Conservation (phyloP, 805 yeast genomes). For the Blastobotrys muscicola region DNA sequence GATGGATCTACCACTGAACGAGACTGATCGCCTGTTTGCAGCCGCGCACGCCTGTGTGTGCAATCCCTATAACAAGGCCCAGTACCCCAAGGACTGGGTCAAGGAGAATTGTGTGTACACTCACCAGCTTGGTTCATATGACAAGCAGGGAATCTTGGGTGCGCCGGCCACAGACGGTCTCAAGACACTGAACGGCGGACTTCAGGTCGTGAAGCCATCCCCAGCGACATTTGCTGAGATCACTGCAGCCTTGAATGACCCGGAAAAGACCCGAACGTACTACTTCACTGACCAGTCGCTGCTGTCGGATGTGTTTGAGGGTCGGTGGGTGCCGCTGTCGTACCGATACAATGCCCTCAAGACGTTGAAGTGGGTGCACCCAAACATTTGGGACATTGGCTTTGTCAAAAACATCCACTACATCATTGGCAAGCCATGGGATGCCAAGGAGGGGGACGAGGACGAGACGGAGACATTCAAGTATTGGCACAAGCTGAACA, state of each 20-base stretch:
- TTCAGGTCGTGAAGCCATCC: slow-evolving; percentile 41
- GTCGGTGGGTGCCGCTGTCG: slow-evolving; percentile 42
- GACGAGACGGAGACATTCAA: slow-evolving; percentile 41
- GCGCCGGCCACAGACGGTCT: slow-evolving; percentile 37
- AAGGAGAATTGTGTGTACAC: slow-evolving; percentile 44
- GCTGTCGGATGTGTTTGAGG: slow-evolving; percentile 43
- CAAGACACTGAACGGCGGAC: slow-evolving; percentile 50
- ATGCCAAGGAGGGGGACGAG: slow-evolving; percentile 24
- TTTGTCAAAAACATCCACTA: slow-evolving; percentile 50
- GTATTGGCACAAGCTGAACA: slow-evolving; percentile 39
- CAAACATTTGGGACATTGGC: slow-evolving; percentile 37
- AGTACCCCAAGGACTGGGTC: slow-evolving; percentile 48
- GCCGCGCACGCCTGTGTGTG: slow-evolving; percentile 56
- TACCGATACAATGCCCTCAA: slow-evolving; percentile 49
- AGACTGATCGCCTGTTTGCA: slow-evolving; percentile 35
- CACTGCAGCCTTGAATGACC: slow-evolving; percentile 31
- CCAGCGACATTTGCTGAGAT: slow-evolving; percentile 33
- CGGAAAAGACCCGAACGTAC: slow-evolving; percentile 33
- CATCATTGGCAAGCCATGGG: slow-evolving; percentile 53
- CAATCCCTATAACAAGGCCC: slow-evolving; percentile 42
- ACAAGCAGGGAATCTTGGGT: slow-evolving; percentile 24
- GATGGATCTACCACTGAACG: slow-evolving; percentile 35
- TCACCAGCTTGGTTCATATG: slow-evolving; percentile 16
- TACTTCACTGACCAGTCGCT: slow-evolving; percentile 53
- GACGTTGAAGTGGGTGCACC: slow-evolving; percentile 38